A percentile compares a stretch with the other conserved stretches of the same genome.
Conservation (phyloP, 164 flowering plant genomes). For the Kalanchoe fedtschenkoi region DNA sequence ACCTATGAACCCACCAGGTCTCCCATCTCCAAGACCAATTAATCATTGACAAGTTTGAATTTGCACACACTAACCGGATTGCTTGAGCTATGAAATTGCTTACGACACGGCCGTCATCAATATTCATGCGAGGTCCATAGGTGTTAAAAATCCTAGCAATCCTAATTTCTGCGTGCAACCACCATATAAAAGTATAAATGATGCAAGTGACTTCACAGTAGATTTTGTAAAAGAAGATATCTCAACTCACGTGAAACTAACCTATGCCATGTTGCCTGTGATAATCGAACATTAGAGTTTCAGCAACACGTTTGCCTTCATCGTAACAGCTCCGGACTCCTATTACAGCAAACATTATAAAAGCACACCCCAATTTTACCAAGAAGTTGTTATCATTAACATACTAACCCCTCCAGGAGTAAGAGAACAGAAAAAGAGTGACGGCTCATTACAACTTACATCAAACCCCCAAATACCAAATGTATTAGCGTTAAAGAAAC, state of each 20-base stretch:
- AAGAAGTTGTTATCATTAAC: too few relatives aligned
- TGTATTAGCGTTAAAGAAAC: too few relatives aligned
- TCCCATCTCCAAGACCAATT: too few relatives aligned
- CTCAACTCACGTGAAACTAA: constrained; percentile 7
- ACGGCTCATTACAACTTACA: too few relatives aligned
- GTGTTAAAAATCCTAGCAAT: constrained; percentile 82
- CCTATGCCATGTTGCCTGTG: constrained; percentile 86
- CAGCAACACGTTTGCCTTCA: constrained; percentile 85
- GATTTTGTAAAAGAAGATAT: not conserved
- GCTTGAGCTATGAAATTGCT: constrained; percentile 90
- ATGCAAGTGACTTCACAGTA: too few relatives aligned
- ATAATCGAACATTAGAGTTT: constrained; percentile 84
- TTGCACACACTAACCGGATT: constrained; percentile 29
- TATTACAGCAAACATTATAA: constrained; percentile 7
- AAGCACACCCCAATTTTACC: too few relatives aligned
- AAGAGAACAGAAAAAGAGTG: too few relatives aligned
- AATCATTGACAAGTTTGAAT: not conserved
- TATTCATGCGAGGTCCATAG: constrained; percentile 80
- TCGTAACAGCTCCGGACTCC: constrained; percentile 82
- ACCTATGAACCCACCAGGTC: not conserved
- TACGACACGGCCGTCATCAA: constrained; percentile 87
- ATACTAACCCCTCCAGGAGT: too few relatives aligned
- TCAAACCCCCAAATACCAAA: too few relatives aligned
- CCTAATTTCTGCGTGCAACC: constrained; percentile 38
- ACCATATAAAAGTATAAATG: not conserved